Base-by-base conservation (phyloP, 2,329 filamentous ascomycete species). In the Cryphonectria carpinicola region DNA sequence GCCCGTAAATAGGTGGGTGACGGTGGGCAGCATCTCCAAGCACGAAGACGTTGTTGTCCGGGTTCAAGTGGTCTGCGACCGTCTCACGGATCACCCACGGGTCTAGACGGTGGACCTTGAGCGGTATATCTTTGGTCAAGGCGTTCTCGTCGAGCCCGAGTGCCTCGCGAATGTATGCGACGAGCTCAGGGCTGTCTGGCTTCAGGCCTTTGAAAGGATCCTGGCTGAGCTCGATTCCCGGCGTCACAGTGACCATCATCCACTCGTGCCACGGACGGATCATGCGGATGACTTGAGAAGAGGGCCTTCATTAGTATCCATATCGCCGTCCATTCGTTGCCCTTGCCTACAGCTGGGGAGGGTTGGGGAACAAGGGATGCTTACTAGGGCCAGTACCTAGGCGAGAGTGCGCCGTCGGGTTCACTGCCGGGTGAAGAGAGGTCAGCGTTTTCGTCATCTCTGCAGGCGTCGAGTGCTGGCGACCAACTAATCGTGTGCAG, bases 251-350 rank as follows among this genome's bases (percentile, higher is more conserved):
- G 25, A 86, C 78, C 5, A 87, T 74, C 68, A 86, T 80, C 86
- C 86, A 90, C 77, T 89, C 83, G 72, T 84, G 76, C 87, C 87
- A 89, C 0, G 87, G 84, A 77, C 85, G 86, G 17, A 90, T 84
- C 85, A 89, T 87, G 28, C 87, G 80, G 3, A 83, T 70, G 86
- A 79, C 10, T 61, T 37, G 35, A 19, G 58, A 22, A 37, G 35
- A 25, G 14, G 32, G 7, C 22, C 19, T 22, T 25, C 0, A 28
- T 58, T 10, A 58, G 28, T 19, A 19, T 19, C 14, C 14, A 58
- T 58, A 39, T 35, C 54, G 6, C 17, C 25, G 14, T 58, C 54
- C 25, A 58, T 56, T 5, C 13, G 1, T 17, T 7, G 25, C 25
- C 25, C 17, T 22, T 22, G 43, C 43, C 4, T 49, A 22, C 43